phyloP scores from a whole-genome alignment of 768 basidiomycete genomes.

The Rhizopogon rudus region DNA sequence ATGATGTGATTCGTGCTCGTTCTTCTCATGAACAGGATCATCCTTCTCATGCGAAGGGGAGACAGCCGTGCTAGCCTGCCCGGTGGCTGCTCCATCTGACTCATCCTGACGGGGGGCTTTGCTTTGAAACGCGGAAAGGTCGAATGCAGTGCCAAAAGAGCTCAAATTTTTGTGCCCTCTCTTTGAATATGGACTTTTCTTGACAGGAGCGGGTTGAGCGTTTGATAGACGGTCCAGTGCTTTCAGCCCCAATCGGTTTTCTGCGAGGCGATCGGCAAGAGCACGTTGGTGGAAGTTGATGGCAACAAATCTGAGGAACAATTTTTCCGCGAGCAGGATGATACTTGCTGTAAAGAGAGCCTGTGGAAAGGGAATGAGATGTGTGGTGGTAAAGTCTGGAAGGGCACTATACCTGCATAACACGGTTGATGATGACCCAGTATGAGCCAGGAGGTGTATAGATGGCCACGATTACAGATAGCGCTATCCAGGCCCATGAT shows the following conservation, averaged over 20 bases:
- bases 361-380: constrained; percentile 17
- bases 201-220: constrained; percentile 42
- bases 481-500: constrained; percentile 69
- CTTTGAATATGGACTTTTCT: constrained; percentile 36
- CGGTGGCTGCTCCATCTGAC: constrained; percentile 4
- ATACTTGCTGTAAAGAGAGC: constrained; percentile 40
- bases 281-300: constrained; percentile 79
- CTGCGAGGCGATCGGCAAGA: constrained; percentile 64
- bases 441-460: constrained; percentile 59
- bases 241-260: constrained; percentile 65
- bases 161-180: constrained; percentile 40
- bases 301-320: constrained; percentile 70
- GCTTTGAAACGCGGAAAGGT: constrained; percentile 19
- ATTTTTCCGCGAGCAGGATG: constrained; percentile 47
- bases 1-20: constrained; percentile 8
- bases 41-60: not conserved
- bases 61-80: constrained; percentile 12
- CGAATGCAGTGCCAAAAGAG: constrained; percentile 33
- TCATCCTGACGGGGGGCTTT: not conserved
- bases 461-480: constrained; percentile 55
- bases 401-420: constrained; percentile 52
- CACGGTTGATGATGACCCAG: constrained; percentile 64
- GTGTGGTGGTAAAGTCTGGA: constrained; percentile 3
- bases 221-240: constrained; percentile 71
- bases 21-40: constrained; percentile 10